Evolutionary conservation across 768 basidiomycete species (phyloP).

Genomic region (Psilocybe cyanescens): DNA sequence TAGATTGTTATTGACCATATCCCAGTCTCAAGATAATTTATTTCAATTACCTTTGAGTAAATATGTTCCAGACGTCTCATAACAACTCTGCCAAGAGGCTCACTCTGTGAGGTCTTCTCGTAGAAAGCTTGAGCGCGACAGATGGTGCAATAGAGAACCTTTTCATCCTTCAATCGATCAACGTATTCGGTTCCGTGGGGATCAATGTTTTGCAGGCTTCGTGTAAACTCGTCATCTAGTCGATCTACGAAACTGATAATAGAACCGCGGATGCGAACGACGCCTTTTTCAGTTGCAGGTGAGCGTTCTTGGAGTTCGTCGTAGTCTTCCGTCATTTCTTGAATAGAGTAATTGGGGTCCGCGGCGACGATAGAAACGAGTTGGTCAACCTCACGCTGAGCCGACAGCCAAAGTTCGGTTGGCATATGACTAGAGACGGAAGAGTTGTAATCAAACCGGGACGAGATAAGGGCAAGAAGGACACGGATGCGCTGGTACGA

Average conservation of each 20-base stretch:
- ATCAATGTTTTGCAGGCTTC: constrained; percentile 96
- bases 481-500: constrained; percentile 95
- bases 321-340: constrained; percentile 88
- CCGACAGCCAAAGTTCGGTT: constrained; percentile 85
- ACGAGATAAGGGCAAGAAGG: constrained; percentile 89
- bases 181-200: constrained; percentile 99
- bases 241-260: constrained; percentile 97
- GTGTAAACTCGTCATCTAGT: constrained; percentile 97
- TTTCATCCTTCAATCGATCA: constrained; percentile 95
- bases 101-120: constrained; percentile 76
- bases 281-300: constrained; percentile 70
- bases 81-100: constrained; percentile 84
- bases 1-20: constrained; percentile 13
- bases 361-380: constrained; percentile 79
- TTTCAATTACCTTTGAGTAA: constrained; percentile 83
- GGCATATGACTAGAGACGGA: constrained; percentile 89
- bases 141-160: constrained; percentile 90
- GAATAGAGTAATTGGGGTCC: constrained; percentile 79
- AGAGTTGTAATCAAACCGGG: constrained; percentile 96
- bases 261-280: constrained; percentile 90
- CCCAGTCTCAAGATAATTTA: not conserved
- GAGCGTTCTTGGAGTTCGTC: constrained; percentile 87
- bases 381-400: constrained; percentile 87
- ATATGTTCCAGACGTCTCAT: constrained; percentile 98
- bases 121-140: constrained; percentile 92